Evolutionary conservation across 495 filamentous ascomycete species (phyloP).

Genomic region (Trichodelitschia bisporula): DNA sequence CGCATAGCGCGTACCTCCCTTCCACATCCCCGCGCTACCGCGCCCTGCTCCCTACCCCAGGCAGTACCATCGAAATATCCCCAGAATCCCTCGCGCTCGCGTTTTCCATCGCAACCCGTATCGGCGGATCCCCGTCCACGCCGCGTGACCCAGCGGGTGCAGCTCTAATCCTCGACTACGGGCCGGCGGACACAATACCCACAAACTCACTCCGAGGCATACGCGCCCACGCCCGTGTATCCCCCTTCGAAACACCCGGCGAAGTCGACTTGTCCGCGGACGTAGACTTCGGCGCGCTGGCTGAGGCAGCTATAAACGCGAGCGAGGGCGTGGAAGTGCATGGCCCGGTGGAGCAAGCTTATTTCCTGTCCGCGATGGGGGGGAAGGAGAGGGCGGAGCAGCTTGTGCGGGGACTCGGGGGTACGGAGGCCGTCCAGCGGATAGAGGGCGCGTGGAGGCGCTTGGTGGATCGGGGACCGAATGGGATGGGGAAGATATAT

Average conservation of each 20-base stretch:
- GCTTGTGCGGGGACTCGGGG: constrained; percentile 21
- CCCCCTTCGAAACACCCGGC: constrained; percentile 53
- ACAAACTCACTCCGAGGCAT: constrained; percentile 77
- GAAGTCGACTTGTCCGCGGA: constrained; percentile 70
- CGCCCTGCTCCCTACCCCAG: constrained; percentile 35
- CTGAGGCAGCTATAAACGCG: constrained; percentile 50
- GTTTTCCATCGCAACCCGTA: constrained; percentile 54
- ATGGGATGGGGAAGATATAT: constrained; percentile 83
- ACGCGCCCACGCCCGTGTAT: constrained; percentile 40
- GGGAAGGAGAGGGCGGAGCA: constrained; percentile 51
- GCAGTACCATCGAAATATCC: constrained; percentile 62
- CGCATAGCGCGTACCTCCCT: constrained; percentile 64
- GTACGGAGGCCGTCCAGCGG: constrained; percentile 19
- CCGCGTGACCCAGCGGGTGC: constrained; percentile 39
- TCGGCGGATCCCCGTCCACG: constrained; percentile 43
- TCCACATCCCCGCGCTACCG: constrained; percentile 60
- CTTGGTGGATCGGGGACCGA: constrained; percentile 49
- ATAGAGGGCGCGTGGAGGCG: constrained; percentile 55
- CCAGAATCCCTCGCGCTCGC: constrained; percentile 64
- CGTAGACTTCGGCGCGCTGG: constrained; percentile 71
- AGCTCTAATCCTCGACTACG: constrained; percentile 86
- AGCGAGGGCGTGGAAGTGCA: constrained; percentile 71
- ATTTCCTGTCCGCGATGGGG: constrained; percentile 57
- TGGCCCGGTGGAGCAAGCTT: constrained; percentile 70
- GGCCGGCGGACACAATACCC: constrained; percentile 52